Conservation (phyloP, 176 grass and related monocot species). For the Oryza meridionalis region DNA sequence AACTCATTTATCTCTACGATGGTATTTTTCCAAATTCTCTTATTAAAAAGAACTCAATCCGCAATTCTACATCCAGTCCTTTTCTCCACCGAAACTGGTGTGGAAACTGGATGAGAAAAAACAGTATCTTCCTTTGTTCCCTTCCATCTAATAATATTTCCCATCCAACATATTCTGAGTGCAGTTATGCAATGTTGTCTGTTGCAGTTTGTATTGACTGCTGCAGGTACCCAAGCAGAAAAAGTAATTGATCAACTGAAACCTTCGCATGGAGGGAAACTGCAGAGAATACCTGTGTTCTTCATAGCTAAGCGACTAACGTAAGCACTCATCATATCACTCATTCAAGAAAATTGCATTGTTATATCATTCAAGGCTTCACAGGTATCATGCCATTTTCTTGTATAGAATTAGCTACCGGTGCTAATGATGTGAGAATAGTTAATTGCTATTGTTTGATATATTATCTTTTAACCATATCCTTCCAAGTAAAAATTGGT, state of each 20-base stretch:
- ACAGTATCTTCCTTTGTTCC: background rate
- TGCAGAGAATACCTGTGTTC: conserved; percentile 82
- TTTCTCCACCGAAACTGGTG: background rate
- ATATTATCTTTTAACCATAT: background rate
- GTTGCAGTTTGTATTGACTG: conserved; percentile 91
- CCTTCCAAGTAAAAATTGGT: background rate
- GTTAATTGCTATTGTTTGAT: background rate
- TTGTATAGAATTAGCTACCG: background rate
- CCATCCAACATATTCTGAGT: conserved; percentile 13
- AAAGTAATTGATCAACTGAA: conserved; percentile 59
- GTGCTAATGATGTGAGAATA: conserved; percentile 4
- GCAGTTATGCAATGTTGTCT: conserved; percentile 13
- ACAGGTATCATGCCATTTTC: background rate
- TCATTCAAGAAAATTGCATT: conserved; percentile 7
- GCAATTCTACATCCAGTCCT: background rate
- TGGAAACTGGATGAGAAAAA: background rate
- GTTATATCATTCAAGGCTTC: background rate
- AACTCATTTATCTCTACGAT: too few relatives aligned
- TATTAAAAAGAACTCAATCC: background rate
- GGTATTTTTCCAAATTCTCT: too few relatives aligned
- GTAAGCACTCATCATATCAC: conserved; percentile 49
- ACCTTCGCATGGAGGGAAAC: conserved; percentile 66
- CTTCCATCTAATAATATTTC: background rate
- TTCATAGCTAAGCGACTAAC: conserved; percentile 71
- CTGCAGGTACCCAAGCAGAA: conserved; percentile 76